These are phyloP conservation scores for Magnolia sinica DNA, from an alignment of 164 flowering plant genomes.

Conservation along the genomic window DNA sequence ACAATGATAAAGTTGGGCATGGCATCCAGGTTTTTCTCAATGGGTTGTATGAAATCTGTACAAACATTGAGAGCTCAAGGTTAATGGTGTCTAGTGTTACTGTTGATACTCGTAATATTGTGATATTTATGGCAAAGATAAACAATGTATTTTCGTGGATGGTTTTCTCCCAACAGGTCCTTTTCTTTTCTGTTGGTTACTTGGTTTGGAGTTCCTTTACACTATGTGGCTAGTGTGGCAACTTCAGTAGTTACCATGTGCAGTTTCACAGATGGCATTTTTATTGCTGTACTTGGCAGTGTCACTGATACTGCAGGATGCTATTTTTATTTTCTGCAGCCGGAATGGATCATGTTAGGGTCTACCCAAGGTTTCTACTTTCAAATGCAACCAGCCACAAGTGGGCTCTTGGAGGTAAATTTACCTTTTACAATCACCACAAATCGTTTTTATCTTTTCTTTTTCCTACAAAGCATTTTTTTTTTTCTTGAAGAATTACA, in stretches of 20 bases:
- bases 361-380: slow-evolving; percentile 92
- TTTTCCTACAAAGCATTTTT: not conserved
- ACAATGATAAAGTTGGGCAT: too few species aligned
- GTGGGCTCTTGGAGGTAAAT: slow-evolving; percentile 98
- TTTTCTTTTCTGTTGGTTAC: slow-evolving; percentile 2
- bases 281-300: not conserved
- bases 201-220: not conserved
- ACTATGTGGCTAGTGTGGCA: not conserved
- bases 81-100: too few species aligned
- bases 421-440: not conserved
- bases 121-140: not conserved
- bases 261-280: not conserved
- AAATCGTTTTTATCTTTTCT: not conserved
- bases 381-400: slow-evolving; percentile 99
- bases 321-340: slow-evolving; percentile 33
- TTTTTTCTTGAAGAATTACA: not conserved
- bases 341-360: slow-evolving; percentile 94
- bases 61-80: too few species aligned
- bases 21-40: too few species aligned
- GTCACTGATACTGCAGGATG: not conserved
- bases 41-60: too few species aligned
- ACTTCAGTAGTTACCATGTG: not conserved
- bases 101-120: not conserved
- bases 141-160: not conserved
- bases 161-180: not conserved